Conservation (phyloP, 2,329 filamentous ascomycete species). For the Cryphonectria japonica region DNA sequence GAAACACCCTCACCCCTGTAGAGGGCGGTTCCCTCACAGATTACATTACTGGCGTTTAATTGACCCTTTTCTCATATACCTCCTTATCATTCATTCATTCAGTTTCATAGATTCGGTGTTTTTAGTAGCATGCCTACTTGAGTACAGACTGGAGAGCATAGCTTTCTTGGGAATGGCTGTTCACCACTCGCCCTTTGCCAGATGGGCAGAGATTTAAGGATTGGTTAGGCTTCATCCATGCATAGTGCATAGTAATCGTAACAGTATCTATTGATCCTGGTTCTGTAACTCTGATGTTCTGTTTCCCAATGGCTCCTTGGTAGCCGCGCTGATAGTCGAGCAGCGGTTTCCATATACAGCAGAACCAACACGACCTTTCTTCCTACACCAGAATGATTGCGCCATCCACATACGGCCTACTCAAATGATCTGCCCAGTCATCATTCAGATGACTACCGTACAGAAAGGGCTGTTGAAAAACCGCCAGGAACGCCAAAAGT, state of each 20-base stretch:
- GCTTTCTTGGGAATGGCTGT: neutral
- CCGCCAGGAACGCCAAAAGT: neutral
- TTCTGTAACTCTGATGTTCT: neutral
- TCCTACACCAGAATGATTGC: neutral
- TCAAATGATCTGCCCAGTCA: neutral
- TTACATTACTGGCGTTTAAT: conserved; percentile 34
- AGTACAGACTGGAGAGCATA: neutral
- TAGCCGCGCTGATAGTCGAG: neutral
- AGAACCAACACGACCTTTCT: neutral
- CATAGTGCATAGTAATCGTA: neutral
- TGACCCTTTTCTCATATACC: conserved; percentile 19
- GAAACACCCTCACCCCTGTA: neutral
- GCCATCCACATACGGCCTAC: neutral
- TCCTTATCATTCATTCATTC: neutral
- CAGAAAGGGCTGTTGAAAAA: neutral
- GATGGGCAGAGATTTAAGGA: neutral
- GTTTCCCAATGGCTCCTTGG: neutral
- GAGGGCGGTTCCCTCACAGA: conserved; percentile 21
- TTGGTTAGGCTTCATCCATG: neutral
- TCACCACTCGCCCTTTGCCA: neutral
- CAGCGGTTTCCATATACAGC: neutral
- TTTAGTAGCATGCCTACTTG: neutral
- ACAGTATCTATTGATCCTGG: neutral
- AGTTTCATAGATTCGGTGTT: neutral
- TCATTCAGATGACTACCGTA: neutral